A percentile compares a stretch with the other conserved stretches of the same genome.
phyloP scores from a whole-genome alignment of 306 rosid genomes.

The Oemleria cerasiformis region DNA sequence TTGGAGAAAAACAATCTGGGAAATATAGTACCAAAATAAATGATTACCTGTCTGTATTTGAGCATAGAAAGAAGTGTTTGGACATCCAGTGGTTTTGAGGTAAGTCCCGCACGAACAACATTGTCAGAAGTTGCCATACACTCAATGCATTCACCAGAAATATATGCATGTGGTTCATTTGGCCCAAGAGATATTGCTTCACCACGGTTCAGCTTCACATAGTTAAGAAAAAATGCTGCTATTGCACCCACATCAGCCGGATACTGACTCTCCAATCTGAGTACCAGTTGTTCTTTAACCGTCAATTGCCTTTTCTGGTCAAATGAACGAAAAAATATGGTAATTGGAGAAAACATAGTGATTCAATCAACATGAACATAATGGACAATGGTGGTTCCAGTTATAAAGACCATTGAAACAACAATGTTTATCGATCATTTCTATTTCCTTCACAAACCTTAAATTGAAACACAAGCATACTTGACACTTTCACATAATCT shows the following conservation, averaged over 20 bases:
- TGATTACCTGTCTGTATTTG: constrained; percentile 37
- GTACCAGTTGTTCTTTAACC: constrained; percentile 38
- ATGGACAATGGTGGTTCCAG: background rate
- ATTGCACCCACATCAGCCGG: constrained; percentile 40
- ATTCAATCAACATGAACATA: background rate
- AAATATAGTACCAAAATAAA: background rate
- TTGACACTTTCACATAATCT: background rate
- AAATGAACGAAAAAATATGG: background rate
- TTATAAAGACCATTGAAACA: constrained; percentile 1
- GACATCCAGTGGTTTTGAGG: constrained; percentile 34
- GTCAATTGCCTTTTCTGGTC: constrained; percentile 34
- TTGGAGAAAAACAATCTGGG: background rate
- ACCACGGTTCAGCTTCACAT: constrained; percentile 38
- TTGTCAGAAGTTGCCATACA: constrained; percentile 51
- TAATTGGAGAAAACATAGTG: background rate
- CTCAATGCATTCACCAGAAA: constrained; percentile 41
- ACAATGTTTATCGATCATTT: background rate
- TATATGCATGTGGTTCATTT: constrained; percentile 45
- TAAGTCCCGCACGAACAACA: constrained; percentile 47
- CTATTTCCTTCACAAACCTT: background rate
- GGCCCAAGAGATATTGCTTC: constrained; percentile 42
- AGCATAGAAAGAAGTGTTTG: constrained; percentile 45
- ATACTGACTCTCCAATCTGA: constrained; percentile 38
- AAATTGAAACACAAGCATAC: background rate
- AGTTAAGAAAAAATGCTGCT: constrained; percentile 38